These are phyloP conservation scores for Colletotrichum viniferum DNA, from an alignment of 2,329 filamentous ascomycete genomes.

Conservation along the genomic window DNA sequence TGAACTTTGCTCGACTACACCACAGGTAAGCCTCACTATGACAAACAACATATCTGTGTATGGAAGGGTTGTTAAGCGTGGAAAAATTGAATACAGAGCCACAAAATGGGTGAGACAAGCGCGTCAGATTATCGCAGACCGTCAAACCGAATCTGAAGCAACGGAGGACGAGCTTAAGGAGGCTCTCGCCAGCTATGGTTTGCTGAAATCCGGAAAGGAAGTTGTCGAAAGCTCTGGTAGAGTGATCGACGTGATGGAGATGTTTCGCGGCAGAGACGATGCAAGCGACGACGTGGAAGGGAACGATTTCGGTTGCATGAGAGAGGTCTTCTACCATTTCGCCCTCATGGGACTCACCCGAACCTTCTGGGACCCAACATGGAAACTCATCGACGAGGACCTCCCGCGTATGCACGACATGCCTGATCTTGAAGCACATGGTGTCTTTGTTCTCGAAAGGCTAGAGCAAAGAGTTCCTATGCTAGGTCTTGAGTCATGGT, in stretches of 20 bases:
- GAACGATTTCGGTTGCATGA: neutral
- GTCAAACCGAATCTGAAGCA: neutral
- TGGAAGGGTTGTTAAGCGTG: neutral
- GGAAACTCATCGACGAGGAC: conserved; percentile 4
- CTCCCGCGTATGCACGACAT: neutral
- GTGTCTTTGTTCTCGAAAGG: neutral
- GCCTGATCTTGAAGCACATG: neutral
- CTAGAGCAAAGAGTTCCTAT: neutral
- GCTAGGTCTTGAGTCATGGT: neutral
- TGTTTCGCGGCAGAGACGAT: neutral
- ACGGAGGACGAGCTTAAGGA: neutral
- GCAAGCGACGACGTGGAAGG: neutral
- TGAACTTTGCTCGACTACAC: neutral
- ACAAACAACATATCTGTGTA: neutral
- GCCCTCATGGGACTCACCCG: conserved; percentile 4
- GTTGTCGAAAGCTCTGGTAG: neutral
- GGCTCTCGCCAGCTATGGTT: neutral
- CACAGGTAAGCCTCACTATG: neutral
- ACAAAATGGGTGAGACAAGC: conserved; percentile 4
- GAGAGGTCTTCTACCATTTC: neutral
- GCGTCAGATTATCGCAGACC: neutral
- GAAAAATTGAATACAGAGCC: neutral
- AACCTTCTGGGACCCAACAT: neutral
- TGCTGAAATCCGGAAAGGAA: neutral
- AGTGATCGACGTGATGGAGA: neutral